Evolutionary conservation across 768 basidiomycete genomes (phyloP).

Genomic region (Solioccasus polychromus): DNA sequence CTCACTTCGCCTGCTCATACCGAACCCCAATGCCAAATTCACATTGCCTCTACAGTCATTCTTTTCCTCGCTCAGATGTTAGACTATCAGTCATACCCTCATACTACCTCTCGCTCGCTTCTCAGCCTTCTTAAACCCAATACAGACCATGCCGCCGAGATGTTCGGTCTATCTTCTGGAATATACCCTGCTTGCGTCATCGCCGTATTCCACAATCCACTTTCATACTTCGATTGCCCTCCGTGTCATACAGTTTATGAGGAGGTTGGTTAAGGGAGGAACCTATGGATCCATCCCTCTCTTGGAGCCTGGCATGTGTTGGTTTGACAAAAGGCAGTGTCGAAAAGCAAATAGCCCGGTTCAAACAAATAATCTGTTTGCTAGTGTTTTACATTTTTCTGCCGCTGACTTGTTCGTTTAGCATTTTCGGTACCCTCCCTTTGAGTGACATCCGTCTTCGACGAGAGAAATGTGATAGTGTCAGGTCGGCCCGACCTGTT

Average conservation of each 20-base stretch:
- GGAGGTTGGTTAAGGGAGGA: conserved; percentile 11
- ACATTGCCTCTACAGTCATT: conserved; percentile 45
- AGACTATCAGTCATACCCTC: conserved; percentile 48
- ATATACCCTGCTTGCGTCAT: conserved; percentile 53
- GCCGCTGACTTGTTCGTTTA: conserved; percentile 1
- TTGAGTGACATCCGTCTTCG: conserved; percentile 50
- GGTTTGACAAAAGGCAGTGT: conserved; percentile 26
- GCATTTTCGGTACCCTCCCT: conserved; percentile 27
- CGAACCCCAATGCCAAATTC: conserved; percentile 40
- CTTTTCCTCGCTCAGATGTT: conserved; percentile 53
- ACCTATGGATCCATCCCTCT: conserved; percentile 24
- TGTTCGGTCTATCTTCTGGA: conserved; percentile 58
- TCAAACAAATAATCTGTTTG: conserved; percentile 19
- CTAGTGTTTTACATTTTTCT: neutral
- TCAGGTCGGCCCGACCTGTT: conserved; percentile 57
- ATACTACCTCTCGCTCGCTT: conserved; percentile 23
- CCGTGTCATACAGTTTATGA: conserved; percentile 37
- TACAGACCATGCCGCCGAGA: conserved; percentile 31
- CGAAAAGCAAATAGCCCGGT: conserved; percentile 25
- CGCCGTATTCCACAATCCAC: conserved; percentile 38
- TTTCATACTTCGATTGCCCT: conserved; percentile 47
- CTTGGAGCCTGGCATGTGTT: conserved; percentile 48
- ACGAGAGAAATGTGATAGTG: conserved; percentile 47
- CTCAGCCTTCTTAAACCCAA: conserved; percentile 34
- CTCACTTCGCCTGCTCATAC: conserved; percentile 38